These are phyloP conservation scores for Amyloporia xantha DNA, from an alignment of 768 basidiomycete species.

Conservation along the genomic window DNA sequence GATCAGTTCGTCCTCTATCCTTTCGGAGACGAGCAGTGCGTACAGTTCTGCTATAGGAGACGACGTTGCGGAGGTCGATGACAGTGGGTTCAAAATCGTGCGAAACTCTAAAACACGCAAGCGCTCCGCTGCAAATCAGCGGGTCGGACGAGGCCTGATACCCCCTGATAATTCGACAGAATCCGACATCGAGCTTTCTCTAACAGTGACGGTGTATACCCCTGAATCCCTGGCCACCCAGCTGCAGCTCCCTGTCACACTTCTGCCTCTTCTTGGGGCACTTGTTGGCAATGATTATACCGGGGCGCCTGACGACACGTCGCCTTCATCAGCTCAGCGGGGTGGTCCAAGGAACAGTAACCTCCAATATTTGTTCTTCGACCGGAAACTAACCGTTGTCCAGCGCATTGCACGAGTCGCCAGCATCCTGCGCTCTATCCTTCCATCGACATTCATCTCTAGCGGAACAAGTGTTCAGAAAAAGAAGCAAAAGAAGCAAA, in stretches of 20 bases:
- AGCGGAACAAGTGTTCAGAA: conserved; percentile 10
- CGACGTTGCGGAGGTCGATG: conserved; percentile 29
- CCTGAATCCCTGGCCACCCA: conserved; percentile 57
- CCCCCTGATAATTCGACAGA: conserved; percentile 38
- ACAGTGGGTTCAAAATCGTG: conserved; percentile 56
- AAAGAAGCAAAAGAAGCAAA: conserved; percentile 42
- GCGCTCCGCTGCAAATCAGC: conserved; percentile 9
- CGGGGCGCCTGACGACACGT: conserved; percentile 25
- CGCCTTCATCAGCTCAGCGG: conserved; percentile 36
- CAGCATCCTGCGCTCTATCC: conserved; percentile 44
- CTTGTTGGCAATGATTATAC: conserved; percentile 80
- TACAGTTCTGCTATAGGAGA: conserved; percentile 17
- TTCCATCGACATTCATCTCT: conserved; percentile 32
- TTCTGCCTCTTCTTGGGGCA: conserved; percentile 74
- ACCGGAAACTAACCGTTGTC: conserved; percentile 43
- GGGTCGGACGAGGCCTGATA: conserved; percentile 31
- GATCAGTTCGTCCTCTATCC: conserved; percentile 10
- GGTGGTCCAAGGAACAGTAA: conserved; percentile 21
- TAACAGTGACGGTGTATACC: conserved; percentile 54
- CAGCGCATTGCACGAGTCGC: conserved; percentile 69
- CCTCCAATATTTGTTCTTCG: conserved; percentile 62
- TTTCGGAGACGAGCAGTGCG: conserved; percentile 7
- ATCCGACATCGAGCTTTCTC: conserved; percentile 31
- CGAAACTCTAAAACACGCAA: conserved; percentile 46
- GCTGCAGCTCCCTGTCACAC: conserved; percentile 57